Percentiles rank a stretch among this genome's conserved stretches.
phyloP scores from a whole-genome alignment of 73 alveolate genomes.

The Tetrahymena borealis region DNA sequence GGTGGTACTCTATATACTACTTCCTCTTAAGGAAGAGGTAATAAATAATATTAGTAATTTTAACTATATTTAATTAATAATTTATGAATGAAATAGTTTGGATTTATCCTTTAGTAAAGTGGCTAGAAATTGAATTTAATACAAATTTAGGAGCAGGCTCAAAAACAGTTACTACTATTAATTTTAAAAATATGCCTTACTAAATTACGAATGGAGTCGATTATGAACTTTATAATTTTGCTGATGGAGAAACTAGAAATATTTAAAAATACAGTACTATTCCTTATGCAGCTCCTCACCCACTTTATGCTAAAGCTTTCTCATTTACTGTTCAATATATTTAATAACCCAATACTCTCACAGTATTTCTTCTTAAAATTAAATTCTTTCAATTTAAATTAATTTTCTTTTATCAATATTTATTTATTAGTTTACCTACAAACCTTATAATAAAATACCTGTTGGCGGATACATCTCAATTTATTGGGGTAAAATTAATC shows the following conservation, averaged over 20 bases:
- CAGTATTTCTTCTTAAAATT: neutral
- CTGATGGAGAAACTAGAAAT: conserved; percentile 2
- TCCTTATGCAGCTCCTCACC: neutral
- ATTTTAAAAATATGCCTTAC: conserved; percentile 33
- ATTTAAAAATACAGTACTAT: neutral
- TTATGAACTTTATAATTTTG: conserved; percentile 3
- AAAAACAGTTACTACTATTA: conserved; percentile 5
- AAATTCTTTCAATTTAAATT: neutral
- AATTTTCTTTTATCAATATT: neutral
- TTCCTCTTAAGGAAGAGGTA: neutral
- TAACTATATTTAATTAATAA: neutral
- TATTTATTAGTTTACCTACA: neutral
- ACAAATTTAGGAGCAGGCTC: neutral
- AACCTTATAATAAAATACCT: conserved; percentile 30
- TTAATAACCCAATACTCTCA: neutral
- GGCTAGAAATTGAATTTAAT: conserved; percentile 7
- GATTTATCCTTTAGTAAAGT: conserved; percentile 17
- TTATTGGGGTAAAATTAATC: neutral
- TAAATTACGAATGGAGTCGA: conserved; percentile 28
- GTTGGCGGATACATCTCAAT: conserved; percentile 10
- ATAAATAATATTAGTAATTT: neutral
- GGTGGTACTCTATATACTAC: conserved; percentile 17
- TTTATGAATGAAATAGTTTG: neutral
- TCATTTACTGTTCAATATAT: neutral
- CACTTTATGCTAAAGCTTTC: neutral